Evolutionary conservation across 768 basidiomycete genomes (phyloP).

Genomic region (Chalciporus chontae): DNA sequence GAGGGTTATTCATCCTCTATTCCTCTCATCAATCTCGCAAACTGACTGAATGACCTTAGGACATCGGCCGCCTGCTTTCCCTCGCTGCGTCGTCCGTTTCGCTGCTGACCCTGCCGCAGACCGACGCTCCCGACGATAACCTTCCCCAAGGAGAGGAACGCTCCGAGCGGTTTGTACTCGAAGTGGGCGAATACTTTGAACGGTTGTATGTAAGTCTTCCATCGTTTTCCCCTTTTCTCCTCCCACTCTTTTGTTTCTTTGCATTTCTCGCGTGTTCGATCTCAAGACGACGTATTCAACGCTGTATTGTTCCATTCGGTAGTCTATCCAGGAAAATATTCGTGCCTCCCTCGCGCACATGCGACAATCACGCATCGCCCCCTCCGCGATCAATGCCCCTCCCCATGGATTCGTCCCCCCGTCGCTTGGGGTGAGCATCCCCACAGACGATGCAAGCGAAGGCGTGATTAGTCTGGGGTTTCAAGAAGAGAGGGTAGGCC

Average conservation of each 20-base stretch:
- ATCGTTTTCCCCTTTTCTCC: background rate
- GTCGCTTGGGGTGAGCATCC: conserved; percentile 74
- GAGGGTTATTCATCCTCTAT: conserved; percentile 44
- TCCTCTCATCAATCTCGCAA: background rate
- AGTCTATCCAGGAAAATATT: conserved; percentile 75
- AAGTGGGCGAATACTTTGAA: conserved; percentile 84
- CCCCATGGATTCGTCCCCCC: conserved; percentile 70
- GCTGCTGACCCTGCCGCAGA: conserved; percentile 78
- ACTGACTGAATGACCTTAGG: conserved; percentile 39
- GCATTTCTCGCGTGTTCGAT: background rate
- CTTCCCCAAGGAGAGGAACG: conserved; percentile 80
- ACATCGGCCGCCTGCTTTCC: conserved; percentile 71
- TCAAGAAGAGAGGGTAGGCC: conserved; percentile 73
- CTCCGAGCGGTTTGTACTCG: conserved; percentile 80
- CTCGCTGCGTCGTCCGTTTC: conserved; percentile 78
- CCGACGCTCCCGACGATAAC: conserved; percentile 61
- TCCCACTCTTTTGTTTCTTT: background rate
- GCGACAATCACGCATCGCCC: conserved; percentile 76
- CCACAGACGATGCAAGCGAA: conserved; percentile 32
- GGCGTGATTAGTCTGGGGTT: conserved; percentile 51
- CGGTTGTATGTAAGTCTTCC: conserved; percentile 63
- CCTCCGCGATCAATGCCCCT: conserved; percentile 84
- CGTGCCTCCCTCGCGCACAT: conserved; percentile 81
- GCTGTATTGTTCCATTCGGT: background rate
- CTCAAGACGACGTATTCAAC: background rate